A percentile compares a stretch with the other conserved stretches of the same genome.
phyloP scores from a whole-genome alignment of 768 basidiomycete species.

The Tricholoma furcatifolium region DNA sequence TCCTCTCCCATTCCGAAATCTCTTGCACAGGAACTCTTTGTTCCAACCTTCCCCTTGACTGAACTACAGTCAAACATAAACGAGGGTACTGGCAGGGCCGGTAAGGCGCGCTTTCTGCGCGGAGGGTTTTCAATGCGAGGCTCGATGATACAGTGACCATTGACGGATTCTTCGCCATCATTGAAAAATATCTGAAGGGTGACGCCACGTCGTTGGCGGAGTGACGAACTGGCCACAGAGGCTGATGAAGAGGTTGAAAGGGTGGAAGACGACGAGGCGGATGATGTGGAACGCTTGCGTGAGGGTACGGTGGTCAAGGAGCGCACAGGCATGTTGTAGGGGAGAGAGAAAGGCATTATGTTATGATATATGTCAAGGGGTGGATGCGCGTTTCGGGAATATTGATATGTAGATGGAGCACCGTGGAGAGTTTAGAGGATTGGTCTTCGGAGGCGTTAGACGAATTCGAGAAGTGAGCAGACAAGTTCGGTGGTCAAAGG shows the following conservation, averaged over 20 bases:
- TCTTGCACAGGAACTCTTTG: constrained; percentile 13
- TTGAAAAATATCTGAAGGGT: constrained; percentile 11
- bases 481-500: not conserved
- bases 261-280: constrained; percentile 8
- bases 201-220: constrained; percentile 18
- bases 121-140: constrained; percentile 4
- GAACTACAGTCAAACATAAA: not conserved
- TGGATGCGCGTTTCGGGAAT: not conserved
- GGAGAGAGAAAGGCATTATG: constrained; percentile 6
- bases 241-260: constrained; percentile 8
- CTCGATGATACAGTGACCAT: not conserved
- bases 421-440: not conserved
- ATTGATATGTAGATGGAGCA: not conserved
- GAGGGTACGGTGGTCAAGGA: not conserved
- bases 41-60: constrained; percentile 9
- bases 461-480: not conserved
- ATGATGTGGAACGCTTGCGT: constrained; percentile 12
- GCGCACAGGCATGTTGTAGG: constrained; percentile 2
- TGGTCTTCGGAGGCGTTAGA: not conserved
- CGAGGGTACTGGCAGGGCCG: constrained; percentile 1
- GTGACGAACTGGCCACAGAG: not conserved
- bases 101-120: constrained; percentile 13
- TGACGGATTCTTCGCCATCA: not conserved
- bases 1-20: constrained; percentile 20
- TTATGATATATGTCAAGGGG: not conserved